These are phyloP conservation scores for Diaporthe batatas DNA, from an alignment of 2,329 filamentous ascomycete genomes.

Conservation along the genomic window DNA sequence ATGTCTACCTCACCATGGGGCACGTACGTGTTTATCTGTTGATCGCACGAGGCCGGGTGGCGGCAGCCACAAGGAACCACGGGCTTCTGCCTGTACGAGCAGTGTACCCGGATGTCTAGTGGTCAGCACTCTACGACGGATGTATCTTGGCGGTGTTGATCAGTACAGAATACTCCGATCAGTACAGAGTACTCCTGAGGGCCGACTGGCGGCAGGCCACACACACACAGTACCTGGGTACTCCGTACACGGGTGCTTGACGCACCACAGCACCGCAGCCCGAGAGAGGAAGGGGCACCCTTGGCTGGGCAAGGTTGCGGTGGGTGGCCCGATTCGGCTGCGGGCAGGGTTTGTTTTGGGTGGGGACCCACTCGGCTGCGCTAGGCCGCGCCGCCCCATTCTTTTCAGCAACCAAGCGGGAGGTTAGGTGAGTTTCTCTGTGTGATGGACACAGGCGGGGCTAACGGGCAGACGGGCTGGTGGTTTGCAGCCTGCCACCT, in stretches of 20 bases:
- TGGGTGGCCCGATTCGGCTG: slow-evolving; percentile 37
- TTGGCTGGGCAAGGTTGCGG: slow-evolving; percentile 25
- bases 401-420: slow-evolving; percentile 34
- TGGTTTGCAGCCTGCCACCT: slow-evolving; percentile 31
- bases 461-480: slow-evolving; percentile 3
- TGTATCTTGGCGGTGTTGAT: neutral
- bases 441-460: neutral
- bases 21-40: neutral
- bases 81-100: neutral
- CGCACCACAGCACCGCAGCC: neutral
- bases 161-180: neutral
- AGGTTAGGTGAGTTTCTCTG: slow-evolving; percentile 34
- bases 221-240: neutral
- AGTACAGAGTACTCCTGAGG: neutral
- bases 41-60: neutral
- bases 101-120: neutral
- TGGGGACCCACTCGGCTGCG: slow-evolving; percentile 25
- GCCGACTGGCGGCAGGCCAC: neutral
- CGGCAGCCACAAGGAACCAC: slow-evolving; percentile 6
- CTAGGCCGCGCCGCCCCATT: slow-evolving; percentile 29
- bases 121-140: too few species aligned
- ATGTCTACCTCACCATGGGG: neutral
- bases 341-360: slow-evolving; percentile 34
- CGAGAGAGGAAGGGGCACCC: slow-evolving; percentile 1
- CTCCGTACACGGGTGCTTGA: neutral